Conservation (phyloP, 2,329 filamentous ascomycete genomes). For the Hypoxylon sp. region DNA sequence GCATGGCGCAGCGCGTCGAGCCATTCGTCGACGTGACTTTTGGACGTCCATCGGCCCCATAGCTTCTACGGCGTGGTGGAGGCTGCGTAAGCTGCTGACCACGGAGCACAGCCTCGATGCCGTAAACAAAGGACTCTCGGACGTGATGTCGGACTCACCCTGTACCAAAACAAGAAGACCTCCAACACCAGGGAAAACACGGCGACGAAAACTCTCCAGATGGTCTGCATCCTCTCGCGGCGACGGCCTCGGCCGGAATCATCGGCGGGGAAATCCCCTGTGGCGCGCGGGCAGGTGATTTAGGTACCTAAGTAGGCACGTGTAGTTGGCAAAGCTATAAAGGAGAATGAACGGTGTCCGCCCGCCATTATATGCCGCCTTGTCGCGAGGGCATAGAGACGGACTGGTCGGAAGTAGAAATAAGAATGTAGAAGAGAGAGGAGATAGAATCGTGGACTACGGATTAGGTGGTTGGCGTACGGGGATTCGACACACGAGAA, state of each 20-base stretch:
- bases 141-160: slow-evolving; percentile 51
- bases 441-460: not conserved
- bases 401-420: not conserved
- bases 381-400: slow-evolving; percentile 8
- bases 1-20: slow-evolving; percentile 71
- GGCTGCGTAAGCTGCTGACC: slow-evolving; percentile 24
- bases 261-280: slow-evolving; percentile 16
- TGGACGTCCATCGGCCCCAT: slow-evolving; percentile 70
- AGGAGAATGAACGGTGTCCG: slow-evolving; percentile 7
- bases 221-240: slow-evolving; percentile 36
- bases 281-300: not conserved
- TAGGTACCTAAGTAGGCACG: too few species aligned
- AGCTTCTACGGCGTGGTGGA: slow-evolving; percentile 65
- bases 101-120: not conserved
- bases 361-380: slow-evolving; percentile 21
- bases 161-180: slow-evolving; percentile 68
- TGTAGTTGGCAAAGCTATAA: slow-evolving; percentile 5
- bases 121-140: not conserved
- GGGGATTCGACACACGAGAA: not conserved
- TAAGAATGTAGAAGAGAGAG: not conserved
- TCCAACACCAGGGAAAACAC: slow-evolving; percentile 68
- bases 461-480: not conserved
- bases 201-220: slow-evolving; percentile 50
- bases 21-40: slow-evolving; percentile 70
- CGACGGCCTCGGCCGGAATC: slow-evolving; percentile 19